A percentile compares a stretch with the other conserved stretches of the same genome.
Conservation (phyloP, 2,329 filamentous ascomycete species). For the Laburnicola sp. region DNA sequence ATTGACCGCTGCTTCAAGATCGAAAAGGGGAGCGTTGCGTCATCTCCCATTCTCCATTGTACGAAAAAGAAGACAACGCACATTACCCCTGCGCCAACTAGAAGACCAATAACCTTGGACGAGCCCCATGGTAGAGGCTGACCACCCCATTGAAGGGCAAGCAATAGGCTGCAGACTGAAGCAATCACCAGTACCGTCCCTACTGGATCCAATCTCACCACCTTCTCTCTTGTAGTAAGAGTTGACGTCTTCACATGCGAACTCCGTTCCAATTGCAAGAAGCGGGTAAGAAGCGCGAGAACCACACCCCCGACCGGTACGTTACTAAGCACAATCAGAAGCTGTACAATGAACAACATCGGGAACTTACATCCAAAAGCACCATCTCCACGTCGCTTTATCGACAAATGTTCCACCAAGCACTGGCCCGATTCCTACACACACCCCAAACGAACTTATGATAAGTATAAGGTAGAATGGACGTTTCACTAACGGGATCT, state of each 20-base stretch:
- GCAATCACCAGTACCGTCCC: slow-evolving; percentile 18
- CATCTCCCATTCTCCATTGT: no score
- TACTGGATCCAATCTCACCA: slow-evolving; percentile 15
- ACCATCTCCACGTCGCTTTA: slow-evolving; percentile 16
- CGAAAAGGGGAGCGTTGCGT: no score
- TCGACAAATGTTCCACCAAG: slow-evolving; percentile 28
- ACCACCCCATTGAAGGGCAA: slow-evolving; percentile 41
- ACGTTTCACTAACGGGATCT: slow-evolving; percentile 40
- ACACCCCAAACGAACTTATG: slow-evolving; percentile 35
- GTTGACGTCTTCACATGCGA: no score
- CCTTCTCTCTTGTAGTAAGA: neutral
- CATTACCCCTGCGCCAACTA: no score
- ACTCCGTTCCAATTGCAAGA: slow-evolving; percentile 6
- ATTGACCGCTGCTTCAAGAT: no score
- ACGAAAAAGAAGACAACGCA: no score
- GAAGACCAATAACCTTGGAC: no score
- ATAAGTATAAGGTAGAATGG: slow-evolving; percentile 40
- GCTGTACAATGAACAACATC: slow-evolving; percentile 35
- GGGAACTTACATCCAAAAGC: slow-evolving; percentile 26
- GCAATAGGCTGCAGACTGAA: slow-evolving; percentile 15
- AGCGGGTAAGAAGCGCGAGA: neutral
- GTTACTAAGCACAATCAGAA: slow-evolving; percentile 23
- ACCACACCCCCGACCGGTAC: slow-evolving; percentile 46
- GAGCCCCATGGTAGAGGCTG: slow-evolving; percentile 38
- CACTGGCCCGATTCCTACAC: slow-evolving; percentile 40